These are phyloP conservation scores for Conticribra guillardii DNA, from an alignment of 108 stramenopile genomes.

Conservation along the genomic window DNA sequence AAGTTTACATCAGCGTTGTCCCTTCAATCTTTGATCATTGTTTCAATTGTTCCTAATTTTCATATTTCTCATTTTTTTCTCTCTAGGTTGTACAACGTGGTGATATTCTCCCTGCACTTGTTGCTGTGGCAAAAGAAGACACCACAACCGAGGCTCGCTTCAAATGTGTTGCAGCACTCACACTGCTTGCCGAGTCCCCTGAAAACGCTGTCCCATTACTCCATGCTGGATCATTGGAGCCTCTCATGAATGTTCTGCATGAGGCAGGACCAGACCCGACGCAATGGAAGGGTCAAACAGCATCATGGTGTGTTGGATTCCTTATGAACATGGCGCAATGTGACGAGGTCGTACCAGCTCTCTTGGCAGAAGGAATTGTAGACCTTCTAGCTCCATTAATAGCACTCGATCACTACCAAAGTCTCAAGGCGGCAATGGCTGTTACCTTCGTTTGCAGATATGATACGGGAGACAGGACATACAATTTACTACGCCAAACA, in stretches of 20 bases:
- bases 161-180: conserved; percentile 91
- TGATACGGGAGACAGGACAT: conserved; percentile 89
- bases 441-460: conserved; percentile 90
- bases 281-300: conserved; percentile 92
- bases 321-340: conserved; percentile 92
- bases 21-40: too few species aligned
- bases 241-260: conserved; percentile 88
- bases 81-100: conserved; percentile 72
- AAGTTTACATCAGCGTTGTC: conserved; percentile 10
- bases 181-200: conserved; percentile 85
- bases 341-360: conserved; percentile 87
- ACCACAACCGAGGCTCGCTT: conserved; percentile 88
- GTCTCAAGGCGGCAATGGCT: conserved; percentile 92
- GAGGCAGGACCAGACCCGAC: conserved; percentile 92
- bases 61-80: too few species aligned
- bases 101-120: conserved; percentile 86
- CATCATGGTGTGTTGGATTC: conserved; percentile 94
- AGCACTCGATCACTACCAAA: conserved; percentile 90
- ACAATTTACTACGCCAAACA: conserved; percentile 87
- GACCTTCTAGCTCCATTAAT: conserved; percentile 86
- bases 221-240: conserved; percentile 75
- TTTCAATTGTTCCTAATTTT: conserved; percentile 3
- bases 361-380: conserved; percentile 85
- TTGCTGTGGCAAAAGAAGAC: conserved; percentile 87
- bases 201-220: conserved; percentile 87